Percentiles rank a stretch among this genome's conserved stretches.
Conservation (phyloP, 1,284 basidiomycete genomes). For the Ceratobasidium sp. region DNA sequence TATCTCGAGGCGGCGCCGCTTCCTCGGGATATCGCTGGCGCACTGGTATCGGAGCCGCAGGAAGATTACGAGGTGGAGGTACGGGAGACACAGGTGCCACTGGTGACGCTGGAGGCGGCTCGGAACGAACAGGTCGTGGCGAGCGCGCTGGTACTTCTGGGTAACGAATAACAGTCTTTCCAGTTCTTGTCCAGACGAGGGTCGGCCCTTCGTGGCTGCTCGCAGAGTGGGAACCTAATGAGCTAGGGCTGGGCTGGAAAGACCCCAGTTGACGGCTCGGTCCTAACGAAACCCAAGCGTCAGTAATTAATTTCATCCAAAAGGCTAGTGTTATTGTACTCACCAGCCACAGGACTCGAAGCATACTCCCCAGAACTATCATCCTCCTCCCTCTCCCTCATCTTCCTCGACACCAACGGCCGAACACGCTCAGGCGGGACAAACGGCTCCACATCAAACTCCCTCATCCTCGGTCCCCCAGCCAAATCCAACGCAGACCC, state of each 20-base stretch:
- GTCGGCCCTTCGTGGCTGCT: too few species aligned
- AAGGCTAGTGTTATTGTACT: background rate
- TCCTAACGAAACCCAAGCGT: too few species aligned
- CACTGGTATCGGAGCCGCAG: background rate
- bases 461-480: background rate
- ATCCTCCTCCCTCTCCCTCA: slow-evolving; percentile 8
- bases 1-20: background rate
- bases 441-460: slow-evolving; percentile 20
- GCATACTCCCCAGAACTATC: background rate
- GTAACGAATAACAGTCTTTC: too few species aligned
- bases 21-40: background rate
- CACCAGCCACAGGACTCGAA: background rate
- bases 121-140: too few species aligned
- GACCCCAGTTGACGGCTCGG: too few species aligned
- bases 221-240: too few species aligned
- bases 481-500: slow-evolving; percentile 21
- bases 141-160: too few species aligned
- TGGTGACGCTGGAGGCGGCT: background rate
- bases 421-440: background rate
- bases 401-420: background rate
- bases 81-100: background rate
- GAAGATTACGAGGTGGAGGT: background rate
- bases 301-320: too few species aligned
- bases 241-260: too few species aligned
- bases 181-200: too few species aligned